Evolutionary conservation across 1,284 basidiomycete genomes (phyloP), one percentile per base, ranked within the genome.

Genomic region (Rhodotorula sp.): DNA sequence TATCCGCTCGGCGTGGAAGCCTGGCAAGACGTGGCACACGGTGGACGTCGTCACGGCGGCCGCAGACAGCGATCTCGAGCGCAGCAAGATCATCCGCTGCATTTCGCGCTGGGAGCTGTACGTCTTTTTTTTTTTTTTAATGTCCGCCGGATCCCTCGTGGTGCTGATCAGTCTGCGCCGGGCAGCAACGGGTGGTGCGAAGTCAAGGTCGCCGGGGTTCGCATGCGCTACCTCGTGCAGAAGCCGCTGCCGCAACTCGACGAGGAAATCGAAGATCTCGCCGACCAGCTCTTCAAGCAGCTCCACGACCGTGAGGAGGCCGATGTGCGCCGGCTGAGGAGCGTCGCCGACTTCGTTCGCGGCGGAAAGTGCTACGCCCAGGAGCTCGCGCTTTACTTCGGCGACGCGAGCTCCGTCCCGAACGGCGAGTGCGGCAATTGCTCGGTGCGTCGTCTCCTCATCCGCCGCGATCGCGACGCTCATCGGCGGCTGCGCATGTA

Each of bases 281-380:
- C 83, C 0, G 77, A 79, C 16, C 61, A 80, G 56, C 75, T 86
- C 70, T 83, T 81, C 75, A 70, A 80, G 16, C 78, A 81, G n/a
- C 84, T 85, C 84, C 70, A 81, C 52, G 78, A 75, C 21, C 79
- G 83, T 48, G 85, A 85, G 76, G 81, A 83, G 25, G 84, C 85
- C 48, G 83, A 82, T 7, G 79, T 86, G 14, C 77, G 78, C 61
- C 83, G 85, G 73, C 77, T 86, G 27, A 79, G 80, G 16, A 72
- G 81, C 70, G 85, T 86, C 41, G 81, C 85, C 19, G 76, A 81
- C 19, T 84, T 86, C 63, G 84, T 84, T 7, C 84, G 83, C 4
- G 81, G 80, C 17, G 82, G 85, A 54, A 82, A 85, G 68, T 87
- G 86, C 74, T 80, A 85, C 61, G 82, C 85, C 7, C 81, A 84